These are phyloP conservation scores for Aspergillus cavernicola DNA, from an alignment of 495 filamentous ascomycete genomes.

Conservation along the genomic window DNA sequence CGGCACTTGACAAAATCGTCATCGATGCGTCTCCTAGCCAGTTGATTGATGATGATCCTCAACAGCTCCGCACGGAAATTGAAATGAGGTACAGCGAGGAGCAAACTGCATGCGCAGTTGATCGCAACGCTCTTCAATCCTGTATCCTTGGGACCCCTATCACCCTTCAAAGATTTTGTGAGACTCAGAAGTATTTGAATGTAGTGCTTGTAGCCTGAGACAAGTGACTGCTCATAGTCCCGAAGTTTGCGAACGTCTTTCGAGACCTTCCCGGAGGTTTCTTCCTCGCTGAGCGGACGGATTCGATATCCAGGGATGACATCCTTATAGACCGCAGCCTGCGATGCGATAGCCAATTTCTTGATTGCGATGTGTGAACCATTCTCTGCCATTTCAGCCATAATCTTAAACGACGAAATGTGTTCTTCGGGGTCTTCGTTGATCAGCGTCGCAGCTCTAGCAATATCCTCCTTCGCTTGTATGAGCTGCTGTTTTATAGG, in stretches of 20 bases:
- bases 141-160: conserved; percentile 28
- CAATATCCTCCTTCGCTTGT: conserved; percentile 88
- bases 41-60: conserved; percentile 78
- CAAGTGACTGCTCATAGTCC: conserved; percentile 76
- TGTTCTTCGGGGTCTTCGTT: conserved; percentile 95
- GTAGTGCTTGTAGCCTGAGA: conserved; percentile 78
- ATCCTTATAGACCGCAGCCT: conserved; percentile 91
- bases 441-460: conserved; percentile 71
- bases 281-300: conserved; percentile 70
- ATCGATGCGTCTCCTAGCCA: conserved; percentile 65
- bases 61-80: conserved; percentile 87
- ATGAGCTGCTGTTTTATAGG: conserved; percentile 73
- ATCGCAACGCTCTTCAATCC: conserved; percentile 69
- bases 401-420: conserved; percentile 66
- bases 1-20: conserved; percentile 73
- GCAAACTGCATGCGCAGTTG: conserved; percentile 73
- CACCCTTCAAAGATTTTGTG: conserved; percentile 47
- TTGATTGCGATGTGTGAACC: conserved; percentile 65
- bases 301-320: conserved; percentile 95
- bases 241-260: conserved; percentile 84
- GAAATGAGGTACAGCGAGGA: conserved; percentile 86
- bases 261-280: conserved; percentile 71
- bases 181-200: conserved; percentile 64
- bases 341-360: conserved; percentile 78
- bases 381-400: conserved; percentile 67